Percentiles rank a stretch among this genome's conserved stretches.
Evolutionary conservation across 2,329 filamentous ascomycete species (phyloP).

Genomic region (Alternaria sp.): DNA sequence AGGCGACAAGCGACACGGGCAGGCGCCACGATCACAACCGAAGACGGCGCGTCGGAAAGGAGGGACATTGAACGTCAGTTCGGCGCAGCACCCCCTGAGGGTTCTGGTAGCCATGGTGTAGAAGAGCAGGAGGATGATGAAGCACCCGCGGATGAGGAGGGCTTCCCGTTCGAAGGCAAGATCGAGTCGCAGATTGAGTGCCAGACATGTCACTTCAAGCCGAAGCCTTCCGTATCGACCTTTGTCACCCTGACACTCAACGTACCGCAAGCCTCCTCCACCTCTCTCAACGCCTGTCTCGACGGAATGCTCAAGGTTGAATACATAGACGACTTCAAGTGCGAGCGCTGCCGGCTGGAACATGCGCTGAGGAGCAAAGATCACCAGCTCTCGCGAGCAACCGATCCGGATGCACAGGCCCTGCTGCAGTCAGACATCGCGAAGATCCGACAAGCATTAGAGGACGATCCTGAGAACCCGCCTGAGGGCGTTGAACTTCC

Average conservation of each 20-base stretch:
- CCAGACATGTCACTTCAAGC: conserved; percentile 85
- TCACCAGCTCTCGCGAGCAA: conserved; percentile 60
- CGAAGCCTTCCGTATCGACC: conserved; percentile 79
- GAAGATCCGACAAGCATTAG: conserved; percentile 72
- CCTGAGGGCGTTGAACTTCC: conserved; percentile 77
- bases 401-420: conserved; percentile 48
- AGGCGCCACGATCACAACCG: conserved; percentile 25
- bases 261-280: conserved; percentile 80
- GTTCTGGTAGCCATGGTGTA: conserved; percentile 36
- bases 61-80: conserved; percentile 36
- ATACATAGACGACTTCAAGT: conserved; percentile 95
- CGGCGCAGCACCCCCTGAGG: conserved; percentile 22
- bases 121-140: conserved; percentile 29
- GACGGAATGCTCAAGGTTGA: conserved; percentile 95
- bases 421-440: conserved; percentile 65
- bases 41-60: conserved; percentile 25
- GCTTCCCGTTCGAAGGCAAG: conserved; percentile 90
- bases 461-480: conserved; percentile 79
- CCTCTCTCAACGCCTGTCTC: conserved; percentile 85
- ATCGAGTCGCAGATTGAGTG: conserved; percentile 97
- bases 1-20: conserved; percentile 61
- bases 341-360: conserved; percentile 87
- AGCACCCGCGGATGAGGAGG: conserved; percentile 60
- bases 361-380: conserved; percentile 74
- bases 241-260: conserved; percentile 93